Percentiles rank a stretch among this genome's conserved stretches.
Evolutionary conservation across 169 alveolate genomes (phyloP).

Genomic region (Pseudocohnilembus persalinus): DNA sequence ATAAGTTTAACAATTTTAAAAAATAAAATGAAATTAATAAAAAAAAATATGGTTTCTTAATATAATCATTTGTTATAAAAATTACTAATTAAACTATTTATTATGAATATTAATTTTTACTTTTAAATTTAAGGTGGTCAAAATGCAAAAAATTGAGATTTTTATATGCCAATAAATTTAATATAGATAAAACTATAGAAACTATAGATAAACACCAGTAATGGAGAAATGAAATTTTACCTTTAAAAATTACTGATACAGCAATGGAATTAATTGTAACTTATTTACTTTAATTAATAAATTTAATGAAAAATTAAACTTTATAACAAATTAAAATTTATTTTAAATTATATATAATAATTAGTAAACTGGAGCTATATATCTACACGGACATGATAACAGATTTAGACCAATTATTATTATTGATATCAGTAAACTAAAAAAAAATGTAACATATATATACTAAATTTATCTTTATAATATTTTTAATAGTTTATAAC

Average conservation of each 20-base stretch:
- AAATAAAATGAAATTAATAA: too few species aligned
- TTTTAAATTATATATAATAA: background rate
- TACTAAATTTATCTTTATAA: background rate
- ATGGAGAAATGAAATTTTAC: constrained; percentile 12
- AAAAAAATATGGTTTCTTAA: background rate
- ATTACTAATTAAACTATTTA: too few species aligned
- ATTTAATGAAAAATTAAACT: background rate
- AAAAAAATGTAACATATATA: background rate
- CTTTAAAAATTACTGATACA: background rate
- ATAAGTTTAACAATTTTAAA: too few species aligned
- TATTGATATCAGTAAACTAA: constrained; percentile 5
- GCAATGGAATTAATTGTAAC: constrained; percentile 4
- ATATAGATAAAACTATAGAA: constrained; percentile 13
- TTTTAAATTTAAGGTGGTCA: constrained; percentile 1
- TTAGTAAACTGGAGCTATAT: constrained; percentile 6
- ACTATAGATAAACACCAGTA: constrained; percentile 7
- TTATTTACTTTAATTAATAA: background rate
- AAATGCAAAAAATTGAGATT: constrained; percentile 6
- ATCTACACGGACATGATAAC: constrained; percentile 16
- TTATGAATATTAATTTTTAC: too few species aligned
- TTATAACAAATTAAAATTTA: too few species aligned
- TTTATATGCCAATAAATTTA: constrained; percentile 24
- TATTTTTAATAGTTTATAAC: background rate
- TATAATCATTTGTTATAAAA: too few species aligned
- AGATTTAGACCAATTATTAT: constrained; percentile 23